phyloP scores from a whole-genome alignment of 2,329 filamentous ascomycete species.

The Aspergillus tubingensis region DNA sequence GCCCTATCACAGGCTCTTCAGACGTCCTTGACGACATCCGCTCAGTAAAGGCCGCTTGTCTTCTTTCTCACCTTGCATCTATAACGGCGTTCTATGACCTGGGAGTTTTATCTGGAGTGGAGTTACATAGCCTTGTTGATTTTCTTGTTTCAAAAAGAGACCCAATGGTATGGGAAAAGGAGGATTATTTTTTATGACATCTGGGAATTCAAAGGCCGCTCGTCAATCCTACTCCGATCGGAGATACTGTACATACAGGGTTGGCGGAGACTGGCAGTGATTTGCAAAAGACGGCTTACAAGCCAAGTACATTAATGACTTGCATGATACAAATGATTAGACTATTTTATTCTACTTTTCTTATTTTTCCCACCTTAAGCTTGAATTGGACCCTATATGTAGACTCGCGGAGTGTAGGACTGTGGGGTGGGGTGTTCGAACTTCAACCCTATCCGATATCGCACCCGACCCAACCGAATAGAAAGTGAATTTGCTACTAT shows the following conservation, averaged over 20 bases:
- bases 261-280: conserved; percentile 10
- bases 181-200: conserved; percentile 24
- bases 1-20: conserved; percentile 51
- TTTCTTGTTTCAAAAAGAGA: conserved; percentile 7
- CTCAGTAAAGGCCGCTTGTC: conserved; percentile 25
- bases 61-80: conserved; percentile 19
- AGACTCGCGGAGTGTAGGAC: not conserved
- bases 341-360: conserved; percentile 1
- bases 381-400: not conserved
- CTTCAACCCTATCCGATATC: not conserved
- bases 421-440: not conserved
- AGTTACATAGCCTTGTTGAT: conserved; percentile 20
- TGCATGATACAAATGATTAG: conserved; percentile 24
- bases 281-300: conserved; percentile 6
- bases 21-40: conserved; percentile 30
- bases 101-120: conserved; percentile 22
- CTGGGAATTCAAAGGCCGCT: conserved; percentile 15
- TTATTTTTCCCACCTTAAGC: not conserved
- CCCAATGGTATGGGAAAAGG: conserved; percentile 5
- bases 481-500: not conserved
- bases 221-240: conserved; percentile 9
- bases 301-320: conserved; percentile 21
- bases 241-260: conserved; percentile 23
- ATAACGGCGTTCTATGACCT: conserved; percentile 19
- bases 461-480: not conserved